Base-by-base conservation (phyloP, 176 grass and related monocot genomes). In the Aegilops umbellulata region DNA sequence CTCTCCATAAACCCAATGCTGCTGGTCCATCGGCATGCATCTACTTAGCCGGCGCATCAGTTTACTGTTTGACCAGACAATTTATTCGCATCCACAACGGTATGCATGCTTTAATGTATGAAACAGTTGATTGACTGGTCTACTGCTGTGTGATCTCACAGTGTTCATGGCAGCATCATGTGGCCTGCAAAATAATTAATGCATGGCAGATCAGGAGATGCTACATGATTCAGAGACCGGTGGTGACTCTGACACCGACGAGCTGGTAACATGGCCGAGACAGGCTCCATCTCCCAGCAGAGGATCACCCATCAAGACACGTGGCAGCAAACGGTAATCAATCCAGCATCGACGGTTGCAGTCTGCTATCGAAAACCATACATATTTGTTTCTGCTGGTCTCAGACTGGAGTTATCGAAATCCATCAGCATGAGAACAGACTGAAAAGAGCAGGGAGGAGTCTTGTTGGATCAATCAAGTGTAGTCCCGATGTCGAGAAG, bases 201-300 rank as follows among this genome's bases (percentile, higher is more conserved):
- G 73, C 73, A 76, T 53, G 25, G 44, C 44, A 76, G 73, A 76
- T 76, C 73, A 53, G 73, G 44, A 76, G 73, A 76, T 51, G 57
- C 47, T 23, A 76, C 44, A 30, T 30, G 41, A 51, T 49, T 51
- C 38, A 51, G 72, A 30, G 44, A 76, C 25, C 26, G 23, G 35
- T 31, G 23, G 35, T 12, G 42, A 51, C 72, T 30, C 41, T 22
- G 44, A 76, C 72, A 76, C 25, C 51, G 72, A 76, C 44, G 72
- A 76, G 24, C 72, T 75, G 42, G 41, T 75, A 75, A 76, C 72
- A 76, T 53, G 25, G 44, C 16, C 42, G 15, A 75, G 72, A 2
- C 49, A 53, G 16, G 16, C 49, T 53, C 49, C 49, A 53, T 23
- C 60, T 12, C n/a, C 58, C 20, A 61, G 60, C 60, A 61, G 60